Evolutionary conservation across 1,284 basidiomycete species (phyloP), one percentile per base, ranked within the genome.

Genomic region (Xerocomus nothofagi): DNA sequence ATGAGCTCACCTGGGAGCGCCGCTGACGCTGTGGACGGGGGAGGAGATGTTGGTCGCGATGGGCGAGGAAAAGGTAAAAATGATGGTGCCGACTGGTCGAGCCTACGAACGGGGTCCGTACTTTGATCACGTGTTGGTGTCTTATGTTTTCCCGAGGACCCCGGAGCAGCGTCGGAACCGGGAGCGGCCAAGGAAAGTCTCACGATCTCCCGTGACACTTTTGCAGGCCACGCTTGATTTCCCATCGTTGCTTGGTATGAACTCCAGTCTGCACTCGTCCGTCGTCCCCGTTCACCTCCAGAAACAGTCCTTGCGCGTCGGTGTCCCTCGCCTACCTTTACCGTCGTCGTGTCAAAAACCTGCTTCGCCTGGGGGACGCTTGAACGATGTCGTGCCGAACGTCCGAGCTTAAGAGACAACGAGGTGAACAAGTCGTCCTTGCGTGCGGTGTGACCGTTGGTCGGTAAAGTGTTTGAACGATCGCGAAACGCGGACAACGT

Each of bases 191-290:
- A 55, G 20, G 74, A 70, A 18, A 76, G 52, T n/a, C 67, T 56
- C 26, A 77, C 39, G 10, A 77, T 70, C 50, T 75, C 73, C 6
- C 69, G 66, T 7, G 72, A 73, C n/a, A 76, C 75, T 30, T 70
- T 64, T 12, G 73, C 73, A 12, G 71, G 73, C 75, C 75, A 76
- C 27, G 67, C 70, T 36, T 61, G 65, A 31, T 68, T 68, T 7
- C 71, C 68, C 2, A 58, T 62, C 6, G 59, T 61, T 2, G 74
- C 75, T 48, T 76, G 68, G 21, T 65, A 53, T 14, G 74, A 62
- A 33, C 57, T 71, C 71, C 72, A 74, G 39, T 76, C 73, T 8
- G 75, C 73, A 44, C 75, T 77, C 32, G 57, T 55, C 12, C 73
- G 72, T 51, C 73, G 64, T 14, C 18, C 53, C 17, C 38, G 55